Conservation (phyloP, 306 rosid genomes). For the Trifolium dubium region DNA sequence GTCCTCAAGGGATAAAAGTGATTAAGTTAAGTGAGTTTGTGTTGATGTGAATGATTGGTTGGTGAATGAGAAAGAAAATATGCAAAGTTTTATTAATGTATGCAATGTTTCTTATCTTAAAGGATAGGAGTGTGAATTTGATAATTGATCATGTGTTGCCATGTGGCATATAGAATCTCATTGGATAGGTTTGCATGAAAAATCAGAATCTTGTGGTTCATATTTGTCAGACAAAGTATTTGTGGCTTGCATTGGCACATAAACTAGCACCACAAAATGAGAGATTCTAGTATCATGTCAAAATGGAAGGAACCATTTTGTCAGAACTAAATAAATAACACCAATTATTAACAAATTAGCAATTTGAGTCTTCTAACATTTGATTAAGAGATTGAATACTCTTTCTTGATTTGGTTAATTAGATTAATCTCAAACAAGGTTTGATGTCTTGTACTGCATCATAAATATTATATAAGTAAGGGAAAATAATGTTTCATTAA, state of each 20-base stretch:
- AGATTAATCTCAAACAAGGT: too few species aligned
- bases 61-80: slow-evolving; percentile 20
- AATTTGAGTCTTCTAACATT: too few species aligned
- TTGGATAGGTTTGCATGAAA: slow-evolving; percentile 44
- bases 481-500: too few species aligned
- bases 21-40: slow-evolving; percentile 8
- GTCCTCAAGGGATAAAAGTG: slow-evolving; percentile 14
- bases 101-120: slow-evolving; percentile 38
- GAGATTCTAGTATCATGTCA: slow-evolving; percentile 13
- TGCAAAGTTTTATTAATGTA: slow-evolving; percentile 40
- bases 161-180: slow-evolving; percentile 44
- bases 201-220: slow-evolving; percentile 45
- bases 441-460: too few species aligned
- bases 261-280: slow-evolving; percentile 4
- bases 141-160: slow-evolving; percentile 32
- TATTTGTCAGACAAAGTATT: slow-evolving; percentile 18
- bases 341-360: too few species aligned
- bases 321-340: neutral
- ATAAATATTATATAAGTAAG: too few species aligned
- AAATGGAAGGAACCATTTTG: neutral
- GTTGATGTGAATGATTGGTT: slow-evolving; percentile 17
- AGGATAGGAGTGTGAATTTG: slow-evolving; percentile 44
- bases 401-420: too few species aligned
- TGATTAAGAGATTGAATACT: too few species aligned
- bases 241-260: slow-evolving; percentile 33